Base-by-base conservation (phyloP, 1,139 yeast species). In the Zygoascus meyerae region DNA sequence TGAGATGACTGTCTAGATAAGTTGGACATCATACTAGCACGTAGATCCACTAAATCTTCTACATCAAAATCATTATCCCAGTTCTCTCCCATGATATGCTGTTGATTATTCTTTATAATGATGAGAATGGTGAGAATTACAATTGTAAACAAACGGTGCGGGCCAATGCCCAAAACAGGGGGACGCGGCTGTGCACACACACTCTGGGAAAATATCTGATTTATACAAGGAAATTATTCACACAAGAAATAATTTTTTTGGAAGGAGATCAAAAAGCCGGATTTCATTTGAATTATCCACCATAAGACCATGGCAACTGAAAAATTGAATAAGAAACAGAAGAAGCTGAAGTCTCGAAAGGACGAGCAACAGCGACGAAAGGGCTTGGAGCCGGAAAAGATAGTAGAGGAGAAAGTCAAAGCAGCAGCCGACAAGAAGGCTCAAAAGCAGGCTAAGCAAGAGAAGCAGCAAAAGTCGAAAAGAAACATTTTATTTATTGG, bases 401-500 rank as follows among this genome's bases (percentile, higher is more conserved):
- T 39, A 26, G 38, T 29, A 33, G 38, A 42, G 14, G 52, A 44
- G 31, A 43, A 32, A 14, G 44, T 35, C 39, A 30, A 31, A 42
- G 40, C 34, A 10, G 43, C 42, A 34, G 34, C 32, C 34, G 42
- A 45, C 15, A 46, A 46, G 54, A 68, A 69, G 47, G 48, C 48
- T 12, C 48, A 51, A 30, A 42, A 45, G 32, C 69, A 79, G 56
- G 73, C 72, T 55, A 73, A 52, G 21, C 62, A 55, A 18, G 55
- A 56, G 34, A 39, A 28, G 48, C 46, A 34, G 48, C 48, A 42
- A 36, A 45, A 44, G 47, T 48, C 40, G 49, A 51, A 39, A 35
- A 50, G 45, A 52, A 53, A 54, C 45, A 48, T 92, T 46, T 67
- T 92, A 37, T 92, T 92, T 66, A 89, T 89, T n/a, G 98, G 98